Base-by-base conservation (phyloP, 345 rosid genomes). In the Eucalyptus pauciflora region DNA sequence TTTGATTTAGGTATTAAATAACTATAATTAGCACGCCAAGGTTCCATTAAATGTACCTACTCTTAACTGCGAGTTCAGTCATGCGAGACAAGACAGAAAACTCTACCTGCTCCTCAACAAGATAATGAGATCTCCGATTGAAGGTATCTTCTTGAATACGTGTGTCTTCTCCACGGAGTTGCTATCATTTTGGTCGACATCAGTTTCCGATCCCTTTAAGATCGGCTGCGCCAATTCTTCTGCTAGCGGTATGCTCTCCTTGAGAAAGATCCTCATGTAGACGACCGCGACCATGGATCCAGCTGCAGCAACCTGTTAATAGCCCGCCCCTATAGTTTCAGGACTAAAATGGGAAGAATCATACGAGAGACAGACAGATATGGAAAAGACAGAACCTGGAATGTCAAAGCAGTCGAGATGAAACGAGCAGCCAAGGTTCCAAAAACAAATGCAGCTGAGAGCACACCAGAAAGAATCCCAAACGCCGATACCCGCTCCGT, bases 261-360 rank as follows among this genome's bases (percentile, higher is more conserved):
- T 87, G 43, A 97, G 95, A 86, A 96, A 96, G 89, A 95, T 49
- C 91, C 98, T 95, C 99, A 96, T 96, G 95, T 97, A 97, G 31
- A 93, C 94, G 18, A 91, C 86, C 5, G 94, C 97, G 88, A 93
- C 83, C 90, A 96, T 93, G 20, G 95, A 94, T 49, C 91, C 90
- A 87, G 91, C 54, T 15, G 98, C 93, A 60, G 98, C 96, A 27
- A 94, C 93, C 98, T 96, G 91, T 49, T 20, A 41, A 76, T 76
- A 20, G 51, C 88, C 48, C 27, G 12, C 9, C 51, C n/a, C 37
- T 45, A 87, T 13, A 43, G 51, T 62, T 13, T 11, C 8, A 86
- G 62, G 62, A 49, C 62, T 52, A 18, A 49, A 17, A 52, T 51
- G 62, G 43, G 48, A 43, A n/a, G 52, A 89, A 24, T 8, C 41